Base-by-base conservation (phyloP, 192 early-diverging fungal species). In the Polychytrium aggregatum region DNA sequence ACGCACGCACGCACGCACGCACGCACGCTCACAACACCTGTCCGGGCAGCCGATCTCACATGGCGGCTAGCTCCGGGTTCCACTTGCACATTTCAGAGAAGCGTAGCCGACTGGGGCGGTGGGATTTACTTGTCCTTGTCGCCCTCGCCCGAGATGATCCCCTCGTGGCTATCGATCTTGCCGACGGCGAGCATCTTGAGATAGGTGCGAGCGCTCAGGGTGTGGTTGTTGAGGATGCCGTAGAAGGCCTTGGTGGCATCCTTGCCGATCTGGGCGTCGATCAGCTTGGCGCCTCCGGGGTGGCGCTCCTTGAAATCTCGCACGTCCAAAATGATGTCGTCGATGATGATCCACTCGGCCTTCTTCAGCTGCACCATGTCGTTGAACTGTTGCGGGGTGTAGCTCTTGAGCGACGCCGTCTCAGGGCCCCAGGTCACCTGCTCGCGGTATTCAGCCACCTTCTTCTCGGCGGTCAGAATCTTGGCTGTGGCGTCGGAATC, bases 311-410 rank as follows among this genome's bases (percentile, higher is more conserved):
- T 51, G 52, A 69, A 69, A 13, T 40, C 26, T 22, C 49, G 22
- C 1, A 69, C 55, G 50, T 69, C 67, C 25, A 62, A n/a, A 7
- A 64, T 55, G 37, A 53, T 57, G 24, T 55, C 63, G 33, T 69
- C 67, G 37, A 68, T 39, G 4, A 62, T 35, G 13, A 69, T 48
- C 44, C 48, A 58, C 21, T 37, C 44, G 6, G 46, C 34, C n/a
- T 40, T 24, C 26, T 57, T 46, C 25, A 41, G 53, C 56, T 75
- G 62, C 54, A 82, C 77, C 58, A 68, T 57, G 37, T 67, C 34
- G 18, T 28, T 20, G 26, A 58, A 48, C 40, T 83, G 79, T 39
- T 78, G 64, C 60, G 68, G 70, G 6, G 72, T 76, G 41, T 61
- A 83, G 17, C 75, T 38, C 27, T 58, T 60, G 2, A 69, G 45